Conservation (phyloP, 2,329 filamentous ascomycete species). For the Sclerotinia nivalis region DNA sequence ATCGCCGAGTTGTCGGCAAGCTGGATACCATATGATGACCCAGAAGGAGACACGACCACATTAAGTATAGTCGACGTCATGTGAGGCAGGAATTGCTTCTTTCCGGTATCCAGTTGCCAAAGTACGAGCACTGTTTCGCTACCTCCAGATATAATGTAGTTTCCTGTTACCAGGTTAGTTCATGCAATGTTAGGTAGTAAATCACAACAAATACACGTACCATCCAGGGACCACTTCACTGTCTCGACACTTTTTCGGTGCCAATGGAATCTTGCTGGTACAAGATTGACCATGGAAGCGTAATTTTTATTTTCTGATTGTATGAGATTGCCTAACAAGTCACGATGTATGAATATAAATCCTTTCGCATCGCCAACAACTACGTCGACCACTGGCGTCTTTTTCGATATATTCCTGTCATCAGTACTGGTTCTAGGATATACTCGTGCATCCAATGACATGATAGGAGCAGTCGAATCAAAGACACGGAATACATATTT, state of each 20-base stretch:
- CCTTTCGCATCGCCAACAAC: constrained; percentile 76
- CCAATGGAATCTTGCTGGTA: constrained; percentile 78
- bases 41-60: constrained; percentile 75
- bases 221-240: constrained; percentile 90
- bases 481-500: constrained; percentile 60
- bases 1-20: constrained; percentile 92
- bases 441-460: constrained; percentile 63
- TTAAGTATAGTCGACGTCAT: constrained; percentile 82
- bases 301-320: constrained; percentile 45
- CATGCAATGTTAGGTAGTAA: background rate
- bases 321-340: constrained; percentile 60
- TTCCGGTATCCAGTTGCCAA: constrained; percentile 89
- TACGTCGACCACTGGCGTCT: constrained; percentile 61
- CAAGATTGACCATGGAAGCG: constrained; percentile 42
- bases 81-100: constrained; percentile 84
- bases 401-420: constrained; percentile 38
- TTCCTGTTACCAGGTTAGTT: constrained; percentile 57
- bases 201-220: constrained; percentile 49
- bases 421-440: constrained; percentile 35
- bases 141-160: constrained; percentile 93
- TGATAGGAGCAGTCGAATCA: constrained; percentile 63
- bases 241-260: constrained; percentile 81
- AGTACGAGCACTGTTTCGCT: constrained; percentile 85
- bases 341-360: constrained; percentile 77
- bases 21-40: constrained; percentile 79